phyloP scores from a whole-genome alignment of 768 basidiomycete species.

The Cantharellus anzutake region DNA sequence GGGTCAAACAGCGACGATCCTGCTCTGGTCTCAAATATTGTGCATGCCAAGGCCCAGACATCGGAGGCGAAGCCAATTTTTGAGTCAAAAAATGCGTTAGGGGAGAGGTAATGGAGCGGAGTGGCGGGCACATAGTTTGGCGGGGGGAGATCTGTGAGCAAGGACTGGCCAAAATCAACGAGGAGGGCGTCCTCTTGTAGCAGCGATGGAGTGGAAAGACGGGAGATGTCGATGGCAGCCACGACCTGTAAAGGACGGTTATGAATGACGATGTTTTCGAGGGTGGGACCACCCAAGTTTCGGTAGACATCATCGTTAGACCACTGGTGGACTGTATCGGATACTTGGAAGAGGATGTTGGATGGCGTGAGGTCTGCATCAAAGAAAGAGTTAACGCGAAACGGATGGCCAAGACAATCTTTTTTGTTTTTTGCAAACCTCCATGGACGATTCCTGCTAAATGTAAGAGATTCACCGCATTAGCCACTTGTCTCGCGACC shows the following conservation, averaged over 20 bases:
- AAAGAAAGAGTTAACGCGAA: not conserved
- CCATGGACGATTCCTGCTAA: constrained; percentile 19
- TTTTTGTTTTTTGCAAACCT: constrained; percentile 12
- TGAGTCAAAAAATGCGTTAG: constrained; percentile 21
- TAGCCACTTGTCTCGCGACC: constrained; percentile 18
- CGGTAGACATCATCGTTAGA: constrained; percentile 20
- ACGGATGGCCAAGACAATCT: not conserved
- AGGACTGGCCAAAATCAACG: constrained; percentile 24
- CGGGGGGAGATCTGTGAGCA: constrained; percentile 12
- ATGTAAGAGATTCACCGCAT: constrained; percentile 18
- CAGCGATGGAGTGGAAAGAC: constrained; percentile 11
- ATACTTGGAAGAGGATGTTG: constrained; percentile 21
- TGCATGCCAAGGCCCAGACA: constrained; percentile 25
- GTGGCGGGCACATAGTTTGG: constrained; percentile 18
- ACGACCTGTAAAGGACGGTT: constrained; percentile 16
- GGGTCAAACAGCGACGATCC: constrained; percentile 24
- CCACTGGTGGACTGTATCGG: constrained; percentile 14
- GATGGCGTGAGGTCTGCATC: constrained; percentile 21
- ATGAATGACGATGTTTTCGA: constrained; percentile 12
- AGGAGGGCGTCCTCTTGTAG: constrained; percentile 20
- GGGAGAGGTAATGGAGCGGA: constrained; percentile 18
- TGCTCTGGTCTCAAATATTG: constrained; percentile 26
- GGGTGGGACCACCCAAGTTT: constrained; percentile 18
- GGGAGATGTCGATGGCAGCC: constrained; percentile 12
- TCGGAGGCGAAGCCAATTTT: constrained; percentile 16